phyloP scores from a whole-genome alignment of 495 filamentous ascomycete species.

The Penicillium subrubescens region DNA sequence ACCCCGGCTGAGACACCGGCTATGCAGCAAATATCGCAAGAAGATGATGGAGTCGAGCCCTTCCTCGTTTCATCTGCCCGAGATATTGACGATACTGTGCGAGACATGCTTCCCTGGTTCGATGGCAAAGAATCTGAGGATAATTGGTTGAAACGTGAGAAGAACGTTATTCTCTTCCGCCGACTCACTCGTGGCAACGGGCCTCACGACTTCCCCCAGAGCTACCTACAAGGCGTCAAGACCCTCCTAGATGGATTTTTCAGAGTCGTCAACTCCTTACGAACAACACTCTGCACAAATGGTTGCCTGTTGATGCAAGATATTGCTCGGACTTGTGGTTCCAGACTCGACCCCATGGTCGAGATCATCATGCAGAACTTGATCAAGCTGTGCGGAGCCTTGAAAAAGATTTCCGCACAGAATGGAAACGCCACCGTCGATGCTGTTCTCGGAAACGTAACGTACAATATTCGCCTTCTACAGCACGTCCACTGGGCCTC shows the following conservation, averaged over 20 bases:
- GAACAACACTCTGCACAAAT: slow-evolving; percentile 86
- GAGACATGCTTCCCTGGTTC: slow-evolving; percentile 76
- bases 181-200: slow-evolving; percentile 83
- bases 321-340: slow-evolving; percentile 71
- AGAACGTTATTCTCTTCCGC: slow-evolving; percentile 72
- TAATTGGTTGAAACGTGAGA: slow-evolving; percentile 87
- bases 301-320: slow-evolving; percentile 87
- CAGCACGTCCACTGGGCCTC: slow-evolving; percentile 78
- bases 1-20: slow-evolving; percentile 21
- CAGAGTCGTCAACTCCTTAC: slow-evolving; percentile 80
- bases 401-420: slow-evolving; percentile 87
- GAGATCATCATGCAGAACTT: slow-evolving; percentile 88
- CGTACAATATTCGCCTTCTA: slow-evolving; percentile 76
- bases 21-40: slow-evolving; percentile 14
- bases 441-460: slow-evolving; percentile 71
- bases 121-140: slow-evolving; percentile 88
- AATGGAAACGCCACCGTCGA: slow-evolving; percentile 77
- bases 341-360: slow-evolving; percentile 83
- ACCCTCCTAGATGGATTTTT: slow-evolving; percentile 83
- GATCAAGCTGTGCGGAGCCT: slow-evolving; percentile 81
- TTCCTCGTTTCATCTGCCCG: slow-evolving; percentile 75
- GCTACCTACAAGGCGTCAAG: slow-evolving; percentile 70
- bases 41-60: slow-evolving; percentile 72
- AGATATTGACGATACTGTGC: slow-evolving; percentile 82
- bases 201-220: slow-evolving; percentile 69